Evolutionary conservation across 495 filamentous ascomycete species (phyloP).

Genomic region (Penicillium angulare): DNA sequence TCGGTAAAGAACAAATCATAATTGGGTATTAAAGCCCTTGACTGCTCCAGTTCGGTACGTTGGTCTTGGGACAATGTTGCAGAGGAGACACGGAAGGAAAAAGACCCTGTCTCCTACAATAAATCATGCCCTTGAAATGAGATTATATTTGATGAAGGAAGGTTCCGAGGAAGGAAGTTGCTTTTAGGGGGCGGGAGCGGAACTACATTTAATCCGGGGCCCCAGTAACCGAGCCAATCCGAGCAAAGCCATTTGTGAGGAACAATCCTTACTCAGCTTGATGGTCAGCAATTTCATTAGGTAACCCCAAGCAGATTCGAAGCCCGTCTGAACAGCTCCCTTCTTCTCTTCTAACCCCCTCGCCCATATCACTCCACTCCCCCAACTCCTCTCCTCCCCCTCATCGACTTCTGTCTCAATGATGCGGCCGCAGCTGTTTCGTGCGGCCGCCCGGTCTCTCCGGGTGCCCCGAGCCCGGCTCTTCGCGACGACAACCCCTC

Average conservation of each 20-base stretch:
- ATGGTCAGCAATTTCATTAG: slow-evolving; percentile 33
- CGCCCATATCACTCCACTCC: slow-evolving; percentile 16
- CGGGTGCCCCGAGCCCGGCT: slow-evolving; percentile 62
- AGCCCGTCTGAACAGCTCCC: slow-evolving; percentile 30
- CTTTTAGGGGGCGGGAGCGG: slow-evolving; percentile 15
- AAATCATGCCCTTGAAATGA: slow-evolving; percentile 70
- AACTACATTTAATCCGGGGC: slow-evolving; percentile 27
- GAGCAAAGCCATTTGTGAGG: slow-evolving; percentile 34
- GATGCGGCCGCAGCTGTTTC: slow-evolving; percentile 86
- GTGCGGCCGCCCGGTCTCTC: slow-evolving; percentile 79
- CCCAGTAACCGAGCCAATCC: slow-evolving; percentile 35
- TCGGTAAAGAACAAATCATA: slow-evolving; percentile 62
- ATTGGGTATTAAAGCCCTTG: slow-evolving; percentile 48
- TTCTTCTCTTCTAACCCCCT: slow-evolving; percentile 15
- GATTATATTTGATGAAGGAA: slow-evolving; percentile 49
- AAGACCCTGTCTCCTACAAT: slow-evolving; percentile 77
- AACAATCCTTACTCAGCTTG: slow-evolving; percentile 19
- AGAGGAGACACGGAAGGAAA: slow-evolving; percentile 55
- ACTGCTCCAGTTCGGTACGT: slow-evolving; percentile 67
- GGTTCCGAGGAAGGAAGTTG: slow-evolving; percentile 10
- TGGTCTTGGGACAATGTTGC: slow-evolving; percentile 60
- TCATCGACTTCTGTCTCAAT: slow-evolving; percentile 46
- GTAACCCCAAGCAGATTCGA: slow-evolving; percentile 30
- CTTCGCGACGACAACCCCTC: slow-evolving; percentile 70
- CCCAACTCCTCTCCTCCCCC: slow-evolving; percentile 34